These are phyloP conservation scores for Cenchrus purpureus DNA, from an alignment of 176 grass and related monocot genomes.

Conservation along the genomic window DNA sequence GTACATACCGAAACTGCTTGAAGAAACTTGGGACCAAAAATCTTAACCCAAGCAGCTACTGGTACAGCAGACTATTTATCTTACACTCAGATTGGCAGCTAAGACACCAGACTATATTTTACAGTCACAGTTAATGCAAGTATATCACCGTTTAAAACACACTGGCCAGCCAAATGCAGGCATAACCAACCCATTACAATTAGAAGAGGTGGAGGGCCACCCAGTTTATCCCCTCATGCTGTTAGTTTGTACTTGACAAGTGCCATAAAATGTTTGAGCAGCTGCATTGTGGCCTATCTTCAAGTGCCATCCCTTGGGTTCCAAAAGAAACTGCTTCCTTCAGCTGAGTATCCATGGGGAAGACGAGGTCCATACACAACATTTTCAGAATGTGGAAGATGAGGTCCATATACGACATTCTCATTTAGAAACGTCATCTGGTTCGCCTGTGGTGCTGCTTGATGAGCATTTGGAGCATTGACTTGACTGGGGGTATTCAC, in stretches of 20 bases:
- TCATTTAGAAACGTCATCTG: constrained; percentile 61
- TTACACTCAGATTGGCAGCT: constrained; percentile 11
- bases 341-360: constrained; percentile 59
- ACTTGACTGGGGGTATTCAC: constrained; percentile 45
- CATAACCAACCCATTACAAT: constrained; percentile 27
- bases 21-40: neutral
- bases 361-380: constrained; percentile 62
- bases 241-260: constrained; percentile 31
- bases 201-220: constrained; percentile 36
- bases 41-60: neutral
- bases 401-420: constrained; percentile 68
- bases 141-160: constrained; percentile 14
- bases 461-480: constrained; percentile 41
- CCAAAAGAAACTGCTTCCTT: constrained; percentile 48
- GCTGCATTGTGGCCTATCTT: neutral
- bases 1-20: neutral
- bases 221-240: constrained; percentile 23
- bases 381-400: constrained; percentile 54
- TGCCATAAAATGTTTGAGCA: neutral
- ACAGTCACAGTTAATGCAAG: constrained; percentile 14
- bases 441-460: constrained; percentile 37
- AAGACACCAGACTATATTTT: constrained; percentile 15
- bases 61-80: neutral
- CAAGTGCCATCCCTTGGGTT: constrained; percentile 41
- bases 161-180: neutral